Base-by-base conservation (phyloP, 2,329 filamentous ascomycete species). In the Fusarium papillatum region DNA sequence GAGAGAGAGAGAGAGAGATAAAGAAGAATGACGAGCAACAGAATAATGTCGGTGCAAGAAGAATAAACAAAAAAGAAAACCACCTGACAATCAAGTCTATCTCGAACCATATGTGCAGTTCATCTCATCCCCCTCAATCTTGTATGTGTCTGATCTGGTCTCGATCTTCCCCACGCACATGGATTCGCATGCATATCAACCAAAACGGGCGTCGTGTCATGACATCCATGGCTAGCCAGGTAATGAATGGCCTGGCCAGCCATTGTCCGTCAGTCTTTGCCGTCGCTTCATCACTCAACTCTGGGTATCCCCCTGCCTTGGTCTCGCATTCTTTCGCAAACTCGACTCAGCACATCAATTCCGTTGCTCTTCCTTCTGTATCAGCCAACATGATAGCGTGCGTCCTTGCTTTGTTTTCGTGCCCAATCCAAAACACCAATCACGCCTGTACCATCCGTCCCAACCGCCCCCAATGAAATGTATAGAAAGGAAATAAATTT, bases 11-110 rank as follows among this genome's bases (percentile, higher is more conserved):
- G 69, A 43, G 68, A 46, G 34, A 36, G 34, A 66, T 71, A 66
- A 59, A 60, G 64, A 70, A 72, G 55, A 72, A 71, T 41, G 65
- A 66, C 41, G 48, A 66, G 64, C 34, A 70, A 73, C 63, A 71
- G 70, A 68, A 65, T 64, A 70, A 72, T 76, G 68, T 70, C 68
- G 64, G 57, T 66, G 66, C 48, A 53, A 29, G 10, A 53, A 53
- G 48, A 53, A n/a, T 50, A 50, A 50, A 53, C 5, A 22, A n/a
- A n/a, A n/a, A 41, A 17, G 61, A 69, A 75, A 76, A 66, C 62
- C 70, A 70, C 66, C 66, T 64, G 67, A 70, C 62, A 80, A 75
- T 59, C 76, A 73, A 73, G 68, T 79, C 72, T 76, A 76, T 76
- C 72, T 75, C 72, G 69, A 69, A 62, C 68, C 72, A 73, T 76